Evolutionary conservation across 257 asterid genomes (phyloP).

Genomic region (Lycium barbarum): DNA sequence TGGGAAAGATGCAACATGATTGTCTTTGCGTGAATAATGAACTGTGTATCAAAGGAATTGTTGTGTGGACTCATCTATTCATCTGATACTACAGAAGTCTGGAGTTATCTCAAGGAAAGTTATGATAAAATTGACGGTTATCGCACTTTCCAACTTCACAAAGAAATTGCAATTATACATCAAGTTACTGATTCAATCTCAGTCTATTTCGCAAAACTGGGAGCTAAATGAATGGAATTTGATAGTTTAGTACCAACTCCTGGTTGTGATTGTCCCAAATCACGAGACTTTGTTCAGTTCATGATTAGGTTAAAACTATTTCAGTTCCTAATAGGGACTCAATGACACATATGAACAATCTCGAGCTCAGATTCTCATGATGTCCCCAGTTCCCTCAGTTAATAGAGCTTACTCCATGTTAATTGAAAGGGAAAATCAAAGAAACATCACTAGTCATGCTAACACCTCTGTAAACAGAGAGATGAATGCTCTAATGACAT

Average conservation of each 20-base stretch:
- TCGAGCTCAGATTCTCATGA: not conserved
- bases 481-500: not conserved
- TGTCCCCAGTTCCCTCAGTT: not conserved
- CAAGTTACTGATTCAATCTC: not conserved
- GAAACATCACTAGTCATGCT: not conserved
- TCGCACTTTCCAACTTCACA: not conserved
- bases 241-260: not conserved
- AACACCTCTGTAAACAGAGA: not conserved
- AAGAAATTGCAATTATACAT: not conserved
- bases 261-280: not conserved
- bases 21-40: not conserved
- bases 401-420: not conserved
- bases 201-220: not conserved
- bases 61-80: not conserved
- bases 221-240: not conserved
- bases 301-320: no score
- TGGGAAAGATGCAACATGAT: not conserved
- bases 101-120: not conserved
- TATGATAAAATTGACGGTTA: not conserved
- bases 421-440: not conserved
- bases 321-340: not conserved
- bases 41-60: not conserved
- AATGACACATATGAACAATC: not conserved
- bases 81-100: fast-evolving
- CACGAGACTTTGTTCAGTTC: not conserved